phyloP scores from a whole-genome alignment of 2,329 filamentous ascomycete genomes.

The Bipolaris cookei region DNA sequence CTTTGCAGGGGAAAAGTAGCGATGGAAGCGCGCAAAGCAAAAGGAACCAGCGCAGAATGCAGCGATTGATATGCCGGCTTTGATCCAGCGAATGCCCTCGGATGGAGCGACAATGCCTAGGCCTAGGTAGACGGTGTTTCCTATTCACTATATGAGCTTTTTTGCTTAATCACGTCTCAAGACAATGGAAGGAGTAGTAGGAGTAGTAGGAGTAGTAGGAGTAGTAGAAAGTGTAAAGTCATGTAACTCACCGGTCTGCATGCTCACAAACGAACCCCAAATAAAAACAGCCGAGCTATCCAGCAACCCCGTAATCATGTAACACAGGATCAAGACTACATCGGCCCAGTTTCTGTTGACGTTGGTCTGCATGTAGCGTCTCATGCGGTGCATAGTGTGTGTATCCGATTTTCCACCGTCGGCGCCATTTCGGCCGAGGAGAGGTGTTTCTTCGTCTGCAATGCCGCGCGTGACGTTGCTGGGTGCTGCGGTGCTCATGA shows the following conservation, averaged over 20 bases:
- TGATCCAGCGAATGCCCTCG: constrained; percentile 67
- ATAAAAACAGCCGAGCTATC: constrained; percentile 78
- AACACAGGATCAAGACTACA: constrained; percentile 72
- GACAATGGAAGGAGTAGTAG: too few species aligned
- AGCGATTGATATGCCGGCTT: constrained; percentile 71
- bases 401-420: constrained; percentile 30
- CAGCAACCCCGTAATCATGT: constrained; percentile 76
- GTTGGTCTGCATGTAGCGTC: constrained; percentile 53
- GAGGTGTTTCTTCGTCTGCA: constrained; percentile 43
- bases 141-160: constrained; percentile 20
- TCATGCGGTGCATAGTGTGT: constrained; percentile 20
- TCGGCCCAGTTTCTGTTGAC: constrained; percentile 70
- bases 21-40: constrained; percentile 73
- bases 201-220: too few species aligned
- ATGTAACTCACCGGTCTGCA: constrained; percentile 72
- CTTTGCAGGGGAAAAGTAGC: constrained; percentile 64
- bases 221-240: too few species aligned
- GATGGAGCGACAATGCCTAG: constrained; percentile 69
- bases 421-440: constrained; percentile 33
- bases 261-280: constrained; percentile 81
- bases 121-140: constrained; percentile 80
- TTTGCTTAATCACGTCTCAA: too few species aligned
- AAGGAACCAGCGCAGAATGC: constrained; percentile 76
- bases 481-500: constrained; percentile 22
- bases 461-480: constrained; percentile 17